Conservation (phyloP, 139 green algal genomes). For the Deuterostichococcus epilithicus region DNA sequence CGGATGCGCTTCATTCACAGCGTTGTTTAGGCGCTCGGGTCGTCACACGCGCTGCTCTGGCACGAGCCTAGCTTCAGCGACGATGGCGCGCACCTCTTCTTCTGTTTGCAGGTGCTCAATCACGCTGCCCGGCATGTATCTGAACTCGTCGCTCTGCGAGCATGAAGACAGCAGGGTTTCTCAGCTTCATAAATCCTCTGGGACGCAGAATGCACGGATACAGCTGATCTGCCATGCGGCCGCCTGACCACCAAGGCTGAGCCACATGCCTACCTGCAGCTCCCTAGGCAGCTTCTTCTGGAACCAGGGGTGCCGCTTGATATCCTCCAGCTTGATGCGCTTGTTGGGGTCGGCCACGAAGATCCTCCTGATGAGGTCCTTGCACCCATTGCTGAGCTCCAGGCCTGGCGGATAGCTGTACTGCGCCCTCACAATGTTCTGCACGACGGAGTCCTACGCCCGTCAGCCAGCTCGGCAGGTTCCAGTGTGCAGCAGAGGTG, state of each 20-base stretch:
- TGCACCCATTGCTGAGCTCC: conserved; percentile 14
- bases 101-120: neutral
- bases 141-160: neutral
- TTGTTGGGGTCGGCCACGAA: conserved; percentile 38
- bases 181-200: too few relatives aligned
- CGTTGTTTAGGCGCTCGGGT: too few relatives aligned
- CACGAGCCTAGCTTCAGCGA: neutral
- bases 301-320: conserved; percentile 49
- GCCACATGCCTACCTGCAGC: neutral
- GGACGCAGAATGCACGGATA: too few relatives aligned
- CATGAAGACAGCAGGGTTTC: too few relatives aligned
- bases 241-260: too few relatives aligned
- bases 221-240: too few relatives aligned
- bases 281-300: neutral
- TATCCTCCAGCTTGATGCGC: conserved; percentile 31
- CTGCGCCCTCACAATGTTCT: neutral
- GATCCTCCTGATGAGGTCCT: conserved; percentile 42
- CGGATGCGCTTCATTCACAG: too few relatives aligned
- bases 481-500: too few relatives aligned
- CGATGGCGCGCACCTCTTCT: neutral
- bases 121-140: neutral
- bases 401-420: conserved; percentile 1
- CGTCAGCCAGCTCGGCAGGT: neutral
- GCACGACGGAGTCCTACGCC: conserved; percentile 15
- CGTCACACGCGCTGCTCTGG: too few relatives aligned